phyloP scores from a whole-genome alignment of 1,139 yeast species.

The Taiozyma sp. region DNA sequence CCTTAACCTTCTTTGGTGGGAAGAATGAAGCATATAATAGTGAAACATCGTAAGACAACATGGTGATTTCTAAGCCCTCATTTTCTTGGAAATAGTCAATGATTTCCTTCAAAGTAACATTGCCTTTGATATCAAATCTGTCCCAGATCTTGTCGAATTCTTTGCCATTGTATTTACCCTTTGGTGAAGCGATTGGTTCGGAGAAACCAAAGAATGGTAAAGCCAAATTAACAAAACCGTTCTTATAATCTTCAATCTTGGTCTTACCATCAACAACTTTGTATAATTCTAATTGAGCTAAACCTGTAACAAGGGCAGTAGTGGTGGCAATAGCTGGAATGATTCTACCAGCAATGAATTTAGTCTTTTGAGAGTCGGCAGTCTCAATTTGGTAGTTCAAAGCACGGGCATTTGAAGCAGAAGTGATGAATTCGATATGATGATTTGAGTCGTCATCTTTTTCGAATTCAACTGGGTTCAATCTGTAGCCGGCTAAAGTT shows the following conservation, averaged over 20 bases:
- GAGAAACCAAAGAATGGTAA: slow-evolving; percentile 95
- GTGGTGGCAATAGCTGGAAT: slow-evolving; percentile 99
- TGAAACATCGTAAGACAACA: slow-evolving; percentile 90
- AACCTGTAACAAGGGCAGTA: slow-evolving; percentile 92
- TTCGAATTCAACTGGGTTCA: slow-evolving; percentile 87
- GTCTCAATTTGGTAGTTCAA: slow-evolving; percentile 80
- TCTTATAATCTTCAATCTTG: slow-evolving; percentile 83
- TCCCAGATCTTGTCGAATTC: slow-evolving; percentile 92
- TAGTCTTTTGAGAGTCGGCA: slow-evolving; percentile 71
- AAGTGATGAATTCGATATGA: slow-evolving; percentile 94
- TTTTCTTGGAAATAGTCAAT: slow-evolving; percentile 70
- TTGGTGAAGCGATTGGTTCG: slow-evolving; percentile 86
- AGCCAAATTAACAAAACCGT: slow-evolving; percentile 91
- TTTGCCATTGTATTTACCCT: slow-evolving; percentile 76
- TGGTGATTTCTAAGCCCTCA: slow-evolving; percentile 81
- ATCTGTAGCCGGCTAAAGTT: slow-evolving; percentile 80
- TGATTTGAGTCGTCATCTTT: slow-evolving; percentile 96
- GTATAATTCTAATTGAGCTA: slow-evolving; percentile 86
- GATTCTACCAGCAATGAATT: slow-evolving; percentile 87
- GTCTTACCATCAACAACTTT: slow-evolving; percentile 73
- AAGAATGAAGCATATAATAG: slow-evolving; percentile 88
- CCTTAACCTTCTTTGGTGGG: slow-evolving; percentile 86
- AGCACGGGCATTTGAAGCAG: slow-evolving; percentile 96
- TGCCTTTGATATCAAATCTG: slow-evolving; percentile 76
- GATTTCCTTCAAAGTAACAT: slow-evolving; percentile 70